These are phyloP conservation scores for Metschnikowia borealis DNA, from an alignment of 805 yeast species.

Conservation along the genomic window DNA sequence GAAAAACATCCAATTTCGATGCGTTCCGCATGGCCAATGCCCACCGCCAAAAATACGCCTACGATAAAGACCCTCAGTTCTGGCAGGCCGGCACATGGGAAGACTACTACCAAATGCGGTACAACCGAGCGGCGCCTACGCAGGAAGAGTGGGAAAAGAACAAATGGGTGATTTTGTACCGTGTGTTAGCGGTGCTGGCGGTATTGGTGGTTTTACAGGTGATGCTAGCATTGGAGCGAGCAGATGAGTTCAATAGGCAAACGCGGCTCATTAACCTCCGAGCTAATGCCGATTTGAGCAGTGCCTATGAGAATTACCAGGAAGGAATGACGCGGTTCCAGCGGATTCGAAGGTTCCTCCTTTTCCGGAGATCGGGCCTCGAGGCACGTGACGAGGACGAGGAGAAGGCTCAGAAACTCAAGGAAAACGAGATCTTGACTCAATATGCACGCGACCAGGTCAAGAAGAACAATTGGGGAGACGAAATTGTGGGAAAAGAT, in stretches of 20 bases:
- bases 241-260: slow-evolving; percentile 29
- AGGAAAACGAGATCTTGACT: slow-evolving; percentile 29
- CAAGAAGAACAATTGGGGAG: slow-evolving; percentile 16
- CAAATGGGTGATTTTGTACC: slow-evolving; percentile 42
- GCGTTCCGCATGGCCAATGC: slow-evolving; percentile 37
- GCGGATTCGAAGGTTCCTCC: slow-evolving; percentile 31
- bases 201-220: slow-evolving; percentile 40
- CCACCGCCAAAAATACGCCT: slow-evolving; percentile 30
- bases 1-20: slow-evolving; percentile 26
- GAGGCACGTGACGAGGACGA: slow-evolving; percentile 15
- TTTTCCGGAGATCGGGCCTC: slow-evolving; percentile 28
- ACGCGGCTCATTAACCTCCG: slow-evolving; percentile 23
- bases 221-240: slow-evolving; percentile 33
- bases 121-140: slow-evolving; percentile 37
- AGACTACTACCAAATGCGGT: slow-evolving; percentile 47
- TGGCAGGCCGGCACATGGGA: slow-evolving; percentile 68
- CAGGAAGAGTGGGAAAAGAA: slow-evolving; percentile 39
- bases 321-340: slow-evolving; percentile 26
- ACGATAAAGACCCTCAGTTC: slow-evolving; percentile 40
- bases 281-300: slow-evolving; percentile 27
- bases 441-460: slow-evolving; percentile 28
- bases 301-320: slow-evolving; percentile 26
- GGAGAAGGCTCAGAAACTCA: slow-evolving; percentile 14
- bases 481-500: slow-evolving; percentile 8
- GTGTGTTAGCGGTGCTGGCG: slow-evolving; percentile 33